Evolutionary conservation across 305 asterid species (phyloP).

Genomic region (Solanum hybrid): DNA sequence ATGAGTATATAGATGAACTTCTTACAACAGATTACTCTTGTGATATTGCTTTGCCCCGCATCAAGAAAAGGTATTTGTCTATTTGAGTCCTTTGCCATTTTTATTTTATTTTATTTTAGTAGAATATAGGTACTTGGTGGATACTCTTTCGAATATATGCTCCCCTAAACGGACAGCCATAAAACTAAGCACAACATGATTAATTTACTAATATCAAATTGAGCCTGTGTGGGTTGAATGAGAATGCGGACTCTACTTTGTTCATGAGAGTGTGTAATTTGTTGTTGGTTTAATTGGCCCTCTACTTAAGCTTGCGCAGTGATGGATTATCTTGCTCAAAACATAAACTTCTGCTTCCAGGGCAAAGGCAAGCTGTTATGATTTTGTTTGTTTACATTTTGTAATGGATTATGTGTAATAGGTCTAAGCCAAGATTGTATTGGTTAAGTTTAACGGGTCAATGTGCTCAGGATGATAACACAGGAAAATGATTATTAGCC

Average conservation of each 20-base stretch:
- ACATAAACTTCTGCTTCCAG: not conserved
- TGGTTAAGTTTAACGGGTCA: not conserved
- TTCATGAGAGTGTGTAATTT: not conserved
- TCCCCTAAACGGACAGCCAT: not conserved
- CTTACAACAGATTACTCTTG: conserved; percentile 83
- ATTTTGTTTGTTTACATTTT: not conserved
- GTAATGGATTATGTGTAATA: not conserved
- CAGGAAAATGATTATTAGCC: not conserved
- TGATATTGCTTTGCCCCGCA: conserved; percentile 79
- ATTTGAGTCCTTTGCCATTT: not conserved
- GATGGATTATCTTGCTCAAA: not conserved
- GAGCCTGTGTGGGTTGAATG: not conserved
- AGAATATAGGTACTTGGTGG: not conserved
- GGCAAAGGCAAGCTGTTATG: not conserved
- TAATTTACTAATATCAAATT: not conserved
- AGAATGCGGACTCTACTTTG: not conserved
- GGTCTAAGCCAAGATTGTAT: not conserved
- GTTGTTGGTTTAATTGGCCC: not conserved
- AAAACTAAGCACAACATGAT: not conserved
- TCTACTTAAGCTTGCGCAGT: not conserved
- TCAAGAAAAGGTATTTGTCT: conserved; percentile 63
- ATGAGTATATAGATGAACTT: conserved; percentile 80
- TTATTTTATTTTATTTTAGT: not conserved
- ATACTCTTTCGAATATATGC: not conserved
- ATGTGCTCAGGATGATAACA: not conserved